Evolutionary conservation across 2,329 filamentous ascomycete genomes (phyloP).

Genomic region (Colletotrichum sp.): DNA sequence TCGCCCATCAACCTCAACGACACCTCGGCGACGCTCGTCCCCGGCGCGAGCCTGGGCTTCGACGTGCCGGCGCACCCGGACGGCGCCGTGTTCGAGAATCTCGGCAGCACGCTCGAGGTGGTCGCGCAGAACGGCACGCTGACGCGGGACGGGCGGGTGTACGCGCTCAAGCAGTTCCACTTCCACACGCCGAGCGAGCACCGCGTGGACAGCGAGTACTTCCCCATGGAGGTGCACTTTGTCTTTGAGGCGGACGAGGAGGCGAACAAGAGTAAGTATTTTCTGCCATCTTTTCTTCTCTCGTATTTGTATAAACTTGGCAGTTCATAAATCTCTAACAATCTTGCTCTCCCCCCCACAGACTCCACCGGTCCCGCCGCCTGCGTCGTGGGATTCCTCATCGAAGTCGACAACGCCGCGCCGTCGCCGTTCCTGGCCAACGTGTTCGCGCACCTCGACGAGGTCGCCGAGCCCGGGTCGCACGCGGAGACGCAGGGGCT

Average conservation of each 20-base stretch:
- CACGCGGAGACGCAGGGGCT: constrained; percentile 40
- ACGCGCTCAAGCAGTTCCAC: constrained; percentile 59
- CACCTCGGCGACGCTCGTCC: constrained; percentile 16
- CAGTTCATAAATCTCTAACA: not conserved
- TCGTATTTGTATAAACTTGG: not conserved
- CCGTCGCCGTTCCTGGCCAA: constrained; percentile 35
- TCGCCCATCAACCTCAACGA: constrained; percentile 60
- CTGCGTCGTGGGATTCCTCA: constrained; percentile 43
- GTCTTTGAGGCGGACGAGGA: constrained; percentile 39
- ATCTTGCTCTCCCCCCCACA: not conserved
- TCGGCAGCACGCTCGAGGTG: constrained; percentile 58
- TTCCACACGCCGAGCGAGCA: constrained; percentile 68
- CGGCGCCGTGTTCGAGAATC: constrained; percentile 53
- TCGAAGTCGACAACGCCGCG: constrained; percentile 32
- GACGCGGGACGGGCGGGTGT: constrained; percentile 41
- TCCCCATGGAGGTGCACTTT: constrained; percentile 46
- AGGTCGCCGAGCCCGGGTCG: constrained; percentile 44
- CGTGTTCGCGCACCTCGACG: constrained; percentile 41
- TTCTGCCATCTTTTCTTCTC: not conserved
- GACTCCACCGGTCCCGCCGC: constrained; percentile 30
- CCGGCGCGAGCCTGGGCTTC: constrained; percentile 35
- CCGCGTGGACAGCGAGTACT: constrained; percentile 48
- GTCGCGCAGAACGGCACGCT: constrained; percentile 51
- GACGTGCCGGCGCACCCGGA: constrained; percentile 38
- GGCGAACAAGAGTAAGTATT: constrained; percentile 3